These are phyloP conservation scores for Quillaja saponaria DNA, from an alignment of 306 rosid species.

Conservation along the genomic window DNA sequence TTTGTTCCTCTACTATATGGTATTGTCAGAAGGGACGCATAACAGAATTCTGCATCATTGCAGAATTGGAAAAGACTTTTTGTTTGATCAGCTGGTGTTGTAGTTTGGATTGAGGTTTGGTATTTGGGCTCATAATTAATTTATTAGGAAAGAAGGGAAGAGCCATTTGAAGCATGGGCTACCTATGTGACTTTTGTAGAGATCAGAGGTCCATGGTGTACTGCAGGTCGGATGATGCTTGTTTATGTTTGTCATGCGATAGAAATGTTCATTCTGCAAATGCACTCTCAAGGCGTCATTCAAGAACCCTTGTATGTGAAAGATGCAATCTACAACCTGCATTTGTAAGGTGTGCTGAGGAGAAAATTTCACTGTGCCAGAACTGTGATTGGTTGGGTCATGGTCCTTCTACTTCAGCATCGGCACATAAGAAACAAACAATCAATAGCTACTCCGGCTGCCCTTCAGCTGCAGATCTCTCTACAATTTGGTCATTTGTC, in stretches of 20 bases:
- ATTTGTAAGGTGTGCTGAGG: slow-evolving; percentile 75
- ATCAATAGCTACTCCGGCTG: slow-evolving; percentile 85
- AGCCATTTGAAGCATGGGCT: slow-evolving; percentile 67
- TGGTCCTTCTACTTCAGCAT: slow-evolving; percentile 54
- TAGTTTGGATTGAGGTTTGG: slow-evolving; percentile 25
- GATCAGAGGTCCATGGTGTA: slow-evolving; percentile 85
- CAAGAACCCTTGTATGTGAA: slow-evolving; percentile 81
- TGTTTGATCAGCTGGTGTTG: slow-evolving; percentile 24
- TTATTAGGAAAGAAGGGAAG: slow-evolving; percentile 24
- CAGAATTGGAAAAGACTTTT: slow-evolving; percentile 26
- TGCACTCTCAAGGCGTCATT: slow-evolving; percentile 87
- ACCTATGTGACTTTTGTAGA: slow-evolving; percentile 82
- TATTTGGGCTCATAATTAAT: background rate
- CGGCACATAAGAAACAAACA: slow-evolving; percentile 71
- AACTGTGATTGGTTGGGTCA: slow-evolving; percentile 93
- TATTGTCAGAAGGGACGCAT: slow-evolving; percentile 27
- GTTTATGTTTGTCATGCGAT: slow-evolving; percentile 91
- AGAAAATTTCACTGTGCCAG: slow-evolving; percentile 84
- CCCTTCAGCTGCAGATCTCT: slow-evolving; percentile 87
- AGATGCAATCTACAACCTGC: slow-evolving; percentile 87
- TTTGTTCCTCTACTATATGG: slow-evolving; percentile 29
- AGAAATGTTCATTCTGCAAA: slow-evolving; percentile 95
- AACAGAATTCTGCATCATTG: slow-evolving; percentile 17
- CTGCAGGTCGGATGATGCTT: slow-evolving; percentile 93
- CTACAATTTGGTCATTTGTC: slow-evolving; percentile 90